Evolutionary conservation across 2,329 filamentous ascomycete genomes (phyloP), one percentile per base, ranked within the genome.

Genomic region (Penicillium aurantiogriseum): DNA sequence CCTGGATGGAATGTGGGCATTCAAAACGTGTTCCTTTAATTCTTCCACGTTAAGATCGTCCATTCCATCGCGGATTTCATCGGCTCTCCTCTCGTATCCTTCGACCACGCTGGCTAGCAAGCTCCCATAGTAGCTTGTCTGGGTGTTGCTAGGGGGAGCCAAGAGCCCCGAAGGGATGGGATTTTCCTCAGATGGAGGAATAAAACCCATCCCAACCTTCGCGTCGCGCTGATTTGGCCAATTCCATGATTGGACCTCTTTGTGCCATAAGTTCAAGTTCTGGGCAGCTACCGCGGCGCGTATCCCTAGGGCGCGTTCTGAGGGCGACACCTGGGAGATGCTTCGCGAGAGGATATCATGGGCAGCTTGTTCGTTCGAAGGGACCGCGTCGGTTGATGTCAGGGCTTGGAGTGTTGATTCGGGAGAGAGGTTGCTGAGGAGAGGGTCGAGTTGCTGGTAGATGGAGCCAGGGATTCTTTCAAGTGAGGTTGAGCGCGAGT

Each of bases 11-110:
- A 89, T 87, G 77, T 96, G 90, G 67, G 90, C 90, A 73, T 88
- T 87, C 61, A 97, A 79, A 64, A 97, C 89, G 69, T 93, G 90
- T 44, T 84, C 85, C 77, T 99, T 97, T 71, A 99, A 87, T 62
- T 95, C 91, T 68, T 97, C 77, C 59, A 80, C 75, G 38, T 74
- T 73, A 38, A 79, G 63, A 57, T 67, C 71, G 5, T 79, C 76
- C 64, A 78, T 74, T 43, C 71, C 76, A 62, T 79, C 76, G 48
- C 72, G 81, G 57, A 97, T 95, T 62, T 89, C 84, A 52, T 90
- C 87, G 13, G 95, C 80, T 39, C 92, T 85, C 56, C 74, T 77
- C 67, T 94, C 89, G 72, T 94, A 92, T 49, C 78, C 77, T 46
- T 82, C 75, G 2, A 95, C 85, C 38, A 89, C 81, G 17, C 79